Evolutionary conservation across 345 rosid species (phyloP).

Genomic region (Gossypium ekmanianum): DNA sequence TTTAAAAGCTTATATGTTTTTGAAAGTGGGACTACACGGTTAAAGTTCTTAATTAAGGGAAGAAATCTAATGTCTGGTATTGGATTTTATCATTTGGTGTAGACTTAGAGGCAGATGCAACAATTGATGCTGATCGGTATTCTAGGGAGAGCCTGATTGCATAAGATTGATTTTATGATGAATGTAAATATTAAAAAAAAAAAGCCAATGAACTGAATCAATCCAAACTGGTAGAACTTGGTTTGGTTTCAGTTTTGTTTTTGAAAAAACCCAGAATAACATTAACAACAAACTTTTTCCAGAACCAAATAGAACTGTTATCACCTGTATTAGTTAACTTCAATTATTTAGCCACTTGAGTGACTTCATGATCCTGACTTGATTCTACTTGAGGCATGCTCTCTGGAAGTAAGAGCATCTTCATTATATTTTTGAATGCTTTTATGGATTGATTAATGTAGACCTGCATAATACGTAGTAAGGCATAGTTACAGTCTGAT

Average conservation of each 20-base stretch:
- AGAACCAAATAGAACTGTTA: too few relatives aligned
- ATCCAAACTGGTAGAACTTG: too few relatives aligned
- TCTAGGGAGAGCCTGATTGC: background rate
- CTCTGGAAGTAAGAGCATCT: background rate
- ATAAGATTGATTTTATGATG: background rate
- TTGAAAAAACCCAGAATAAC: too few relatives aligned
- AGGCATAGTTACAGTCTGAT: background rate
- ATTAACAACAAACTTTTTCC: too few relatives aligned
- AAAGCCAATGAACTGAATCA: too few relatives aligned
- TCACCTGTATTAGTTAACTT: too few relatives aligned
- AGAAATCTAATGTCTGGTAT: background rate
- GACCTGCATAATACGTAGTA: background rate
- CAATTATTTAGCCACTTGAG: background rate
- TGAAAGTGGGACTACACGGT: too few relatives aligned
- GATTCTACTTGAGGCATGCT: background rate
- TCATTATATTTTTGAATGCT: too few relatives aligned
- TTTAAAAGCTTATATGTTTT: background rate
- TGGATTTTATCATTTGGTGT: background rate
- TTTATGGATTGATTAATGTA: background rate
- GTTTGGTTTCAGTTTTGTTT: too few relatives aligned
- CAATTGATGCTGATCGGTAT: background rate
- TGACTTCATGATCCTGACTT: background rate
- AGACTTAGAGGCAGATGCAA: background rate
- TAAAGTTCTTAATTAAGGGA: background rate
- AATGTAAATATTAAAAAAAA: too few relatives aligned